These are phyloP conservation scores for Macrophomina tecta DNA, from an alignment of 2,329 filamentous ascomycete genomes.

Conservation along the genomic window DNA sequence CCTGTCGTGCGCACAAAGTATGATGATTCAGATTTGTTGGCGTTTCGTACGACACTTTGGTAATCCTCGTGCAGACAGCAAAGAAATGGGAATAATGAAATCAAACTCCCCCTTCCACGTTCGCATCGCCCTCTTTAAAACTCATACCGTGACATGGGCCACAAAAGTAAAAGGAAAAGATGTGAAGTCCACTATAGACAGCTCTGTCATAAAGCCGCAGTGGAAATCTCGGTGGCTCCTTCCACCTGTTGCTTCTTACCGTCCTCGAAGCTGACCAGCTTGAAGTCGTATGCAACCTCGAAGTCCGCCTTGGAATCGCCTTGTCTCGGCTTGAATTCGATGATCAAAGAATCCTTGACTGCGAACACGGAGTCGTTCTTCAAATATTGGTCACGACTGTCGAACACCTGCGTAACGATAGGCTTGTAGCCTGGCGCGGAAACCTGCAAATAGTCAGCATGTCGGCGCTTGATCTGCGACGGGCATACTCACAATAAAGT, in stretches of 20 bases:
- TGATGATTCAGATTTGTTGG: too few species aligned
- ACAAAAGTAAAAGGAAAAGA: not conserved
- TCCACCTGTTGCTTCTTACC: slow-evolving; percentile 36
- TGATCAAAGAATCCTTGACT: slow-evolving; percentile 64
- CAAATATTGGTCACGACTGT: slow-evolving; percentile 68
- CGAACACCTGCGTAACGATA: slow-evolving; percentile 80
- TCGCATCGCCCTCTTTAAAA: too few species aligned
- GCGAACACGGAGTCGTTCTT: slow-evolving; percentile 65
- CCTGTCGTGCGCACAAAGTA: too few species aligned
- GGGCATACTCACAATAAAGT: slow-evolving; percentile 58
- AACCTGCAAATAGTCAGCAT: slow-evolving; percentile 46
- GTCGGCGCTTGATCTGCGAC: not conserved
- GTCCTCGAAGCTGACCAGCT: slow-evolving; percentile 44
- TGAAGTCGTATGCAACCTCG: slow-evolving; percentile 61
- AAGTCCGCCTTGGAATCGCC: slow-evolving; percentile 59
- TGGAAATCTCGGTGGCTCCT: slow-evolving; percentile 37
- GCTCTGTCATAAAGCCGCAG: not conserved
- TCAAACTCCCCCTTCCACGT: too few species aligned
- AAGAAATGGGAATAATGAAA: not conserved
- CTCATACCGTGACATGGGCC: too few species aligned
- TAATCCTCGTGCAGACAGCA: not conserved
- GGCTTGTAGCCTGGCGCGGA: slow-evolving; percentile 66
- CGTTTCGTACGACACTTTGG: not conserved
- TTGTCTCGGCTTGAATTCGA: slow-evolving; percentile 61
- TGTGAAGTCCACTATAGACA: not conserved